Conservation (phyloP, 352 stramenopile species). For the Nothophytophthora sp. region DNA sequence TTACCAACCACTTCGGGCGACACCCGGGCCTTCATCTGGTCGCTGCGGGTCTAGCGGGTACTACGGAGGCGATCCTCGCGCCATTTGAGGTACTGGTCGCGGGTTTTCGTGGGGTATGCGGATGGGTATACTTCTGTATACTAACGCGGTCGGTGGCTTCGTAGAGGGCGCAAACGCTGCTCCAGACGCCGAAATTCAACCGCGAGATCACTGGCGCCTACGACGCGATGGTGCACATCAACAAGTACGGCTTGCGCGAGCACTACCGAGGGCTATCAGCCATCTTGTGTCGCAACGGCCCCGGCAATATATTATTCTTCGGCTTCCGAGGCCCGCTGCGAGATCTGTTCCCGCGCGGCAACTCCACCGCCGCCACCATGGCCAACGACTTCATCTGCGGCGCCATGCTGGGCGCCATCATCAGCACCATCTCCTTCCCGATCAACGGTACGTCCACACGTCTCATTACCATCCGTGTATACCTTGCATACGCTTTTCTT, state of each 20-base stretch:
- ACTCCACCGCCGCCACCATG: conserved; percentile 46
- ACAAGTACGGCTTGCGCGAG: conserved; percentile 77
- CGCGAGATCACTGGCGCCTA: conserved; percentile 71
- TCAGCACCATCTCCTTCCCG: conserved; percentile 86
- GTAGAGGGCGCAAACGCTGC: conserved; percentile 78
- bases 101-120: too few species aligned
- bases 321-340: conserved; percentile 76
- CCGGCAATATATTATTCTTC: conserved; percentile 88
- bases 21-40: conserved; percentile 46
- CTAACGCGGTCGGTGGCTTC: too few species aligned
- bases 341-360: conserved; percentile 53
- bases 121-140: too few species aligned
- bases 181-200: conserved; percentile 90
- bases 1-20: conserved; percentile 48
- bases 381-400: conserved; percentile 86
- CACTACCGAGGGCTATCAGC: conserved; percentile 81
- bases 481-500: conserved; percentile 6
- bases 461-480: background rate
- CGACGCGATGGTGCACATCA: conserved; percentile 79
- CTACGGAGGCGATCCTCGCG: conserved; percentile 81
- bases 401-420: conserved; percentile 77
- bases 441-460: conserved; percentile 63
- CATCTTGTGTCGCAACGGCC: conserved; percentile 85
- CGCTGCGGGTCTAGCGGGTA: conserved; percentile 69
- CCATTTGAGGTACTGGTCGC: conserved; percentile 72